Conservation (phyloP, 2,329 filamentous ascomycete genomes). For the Lithohypha guttulata region DNA sequence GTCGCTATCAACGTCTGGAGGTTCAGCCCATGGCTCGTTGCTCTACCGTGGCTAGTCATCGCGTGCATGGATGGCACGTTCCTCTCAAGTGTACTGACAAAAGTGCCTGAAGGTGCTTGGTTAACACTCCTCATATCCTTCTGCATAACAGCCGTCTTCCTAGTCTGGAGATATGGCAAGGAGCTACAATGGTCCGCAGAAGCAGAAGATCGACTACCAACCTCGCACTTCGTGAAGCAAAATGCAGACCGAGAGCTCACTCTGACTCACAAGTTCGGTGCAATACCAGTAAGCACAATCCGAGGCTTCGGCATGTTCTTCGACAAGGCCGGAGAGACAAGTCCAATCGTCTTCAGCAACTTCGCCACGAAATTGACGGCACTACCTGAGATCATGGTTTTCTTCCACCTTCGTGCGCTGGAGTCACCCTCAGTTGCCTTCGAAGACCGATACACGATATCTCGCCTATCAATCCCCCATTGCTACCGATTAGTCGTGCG, state of each 20-base stretch:
- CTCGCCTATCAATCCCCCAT: slow-evolving; percentile 40
- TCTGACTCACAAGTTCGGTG: slow-evolving; percentile 33
- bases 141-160: slow-evolving; percentile 53
- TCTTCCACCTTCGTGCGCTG: slow-evolving; percentile 61
- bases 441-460: slow-evolving; percentile 40
- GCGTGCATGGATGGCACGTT: slow-evolving; percentile 59
- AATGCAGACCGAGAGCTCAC: slow-evolving; percentile 19
- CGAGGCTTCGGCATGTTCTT: slow-evolving; percentile 62
- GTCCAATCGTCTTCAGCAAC: slow-evolving; percentile 58
- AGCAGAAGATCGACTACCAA: slow-evolving; percentile 47
- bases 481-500: slow-evolving; percentile 60
- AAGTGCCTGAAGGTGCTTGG: slow-evolving; percentile 68
- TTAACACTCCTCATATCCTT: slow-evolving; percentile 59
- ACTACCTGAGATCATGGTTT: slow-evolving; percentile 57
- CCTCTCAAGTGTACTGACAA: slow-evolving; percentile 57
- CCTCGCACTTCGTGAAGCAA: slow-evolving; percentile 27
- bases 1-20: slow-evolving; percentile 65
- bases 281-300: slow-evolving; percentile 35
- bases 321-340: slow-evolving; percentile 58
- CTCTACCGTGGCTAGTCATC: slow-evolving; percentile 52
- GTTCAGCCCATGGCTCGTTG: slow-evolving; percentile 45
- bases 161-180: slow-evolving; percentile 71
- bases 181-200: slow-evolving; percentile 67
- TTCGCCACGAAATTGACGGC: slow-evolving; percentile 62
- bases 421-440: slow-evolving; percentile 46